Evolutionary conservation across 106 monocot genomes (phyloP), one percentile per base, ranked within the genome.

Genomic region (Dendrobium huoshanense): DNA sequence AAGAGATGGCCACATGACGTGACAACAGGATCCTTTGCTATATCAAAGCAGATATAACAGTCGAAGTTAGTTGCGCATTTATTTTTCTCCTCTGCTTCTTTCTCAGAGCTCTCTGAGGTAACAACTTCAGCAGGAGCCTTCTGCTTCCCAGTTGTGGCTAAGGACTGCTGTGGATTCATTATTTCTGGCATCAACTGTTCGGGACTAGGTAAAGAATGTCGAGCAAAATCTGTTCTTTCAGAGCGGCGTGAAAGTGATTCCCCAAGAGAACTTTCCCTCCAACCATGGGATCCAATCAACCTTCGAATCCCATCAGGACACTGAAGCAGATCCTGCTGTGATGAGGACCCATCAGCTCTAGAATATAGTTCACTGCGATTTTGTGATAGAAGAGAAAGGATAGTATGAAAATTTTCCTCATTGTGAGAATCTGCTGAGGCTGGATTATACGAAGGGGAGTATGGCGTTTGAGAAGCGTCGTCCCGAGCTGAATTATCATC

Each of bases 1-100:
- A 82, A 82, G 17, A 82, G 47, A 56, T 82, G 82, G 41, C 82
- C 82, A 19, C 82, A 82, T 22, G 64, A 77, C 37, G 77, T 82
- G 20, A 82, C 82, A 37, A 82, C 67, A 17, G 82, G 82, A 8
- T 82, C 82, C 51, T 67, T 77, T 2, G 82, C 77, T 44, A 82
- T 19, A 37, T 82, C 77, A 41, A 82, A 54, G 68, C 82, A 82
- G 20, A 82, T 41, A 19, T 82, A 77, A 61, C 82, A 82, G 20
- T 77, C 82, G 40, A 82, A 82, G 19, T 77, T 58, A 2, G 41
- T 24, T 41, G 75, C 33, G 19, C 41, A 37, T 27, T 61, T 75
- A 13, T 76, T 64, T 54, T 77, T 77, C 67, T 77, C 82, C 27
- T 49, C 75, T 2, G 61, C 29, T 20, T 68, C 82, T 18, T 77